Base-by-base conservation (phyloP, 768 basidiomycete genomes). In the Russula ochroleuca region DNA sequence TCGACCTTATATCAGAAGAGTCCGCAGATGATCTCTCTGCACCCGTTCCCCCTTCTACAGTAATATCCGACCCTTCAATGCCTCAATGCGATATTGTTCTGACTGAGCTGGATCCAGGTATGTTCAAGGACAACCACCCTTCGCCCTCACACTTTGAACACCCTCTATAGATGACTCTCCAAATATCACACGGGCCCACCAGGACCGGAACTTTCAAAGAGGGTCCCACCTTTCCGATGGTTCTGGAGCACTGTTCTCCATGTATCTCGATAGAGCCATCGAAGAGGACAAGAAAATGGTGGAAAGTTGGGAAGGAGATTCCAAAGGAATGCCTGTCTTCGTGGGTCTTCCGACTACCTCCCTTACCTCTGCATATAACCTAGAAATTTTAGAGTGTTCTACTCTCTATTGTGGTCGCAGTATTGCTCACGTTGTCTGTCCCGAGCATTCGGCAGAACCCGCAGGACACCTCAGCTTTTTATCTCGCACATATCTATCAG, bases 291-390 rank as follows among this genome's bases (percentile, higher is more conserved):
- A 9, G 14, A 57, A 35, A 40, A 55, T 49, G 38, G 53, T 31
- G 15, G 64, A 65, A 6, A 50, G 64, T 8, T 65, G 64, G 64
- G 56, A 61, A 31, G 64, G 59, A 41, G 64, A 65, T 11, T 54
- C 64, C 14, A 53, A 65, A 13, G 64, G 64, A 31, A 50, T 65
- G 6, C 59, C 5, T 28, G 28, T 28, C 28, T 28, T 28, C 5
- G 28, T 28, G n/a, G n/a, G n/a, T n/a, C n/a, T n/a, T n/a, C n/a
- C n/a, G n/a, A n/a, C n/a, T n/a, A n/a, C n/a, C n/a, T n/a, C n/a
- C n/a, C n/a, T n/a, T n/a, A n/a, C 49, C 17, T 35, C 5, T 15
- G 9, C 10, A 8, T 11, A 23, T 23, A 33, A 21, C 37, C 2
- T 28, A 10, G 25, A 51, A 41, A 10, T 1, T 21, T 10, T 8